A percentile compares a stretch with the other conserved stretches of the same genome.
phyloP scores from a whole-genome alignment of 1,139 yeast species.

The Cylindricascospora bacillispora region DNA sequence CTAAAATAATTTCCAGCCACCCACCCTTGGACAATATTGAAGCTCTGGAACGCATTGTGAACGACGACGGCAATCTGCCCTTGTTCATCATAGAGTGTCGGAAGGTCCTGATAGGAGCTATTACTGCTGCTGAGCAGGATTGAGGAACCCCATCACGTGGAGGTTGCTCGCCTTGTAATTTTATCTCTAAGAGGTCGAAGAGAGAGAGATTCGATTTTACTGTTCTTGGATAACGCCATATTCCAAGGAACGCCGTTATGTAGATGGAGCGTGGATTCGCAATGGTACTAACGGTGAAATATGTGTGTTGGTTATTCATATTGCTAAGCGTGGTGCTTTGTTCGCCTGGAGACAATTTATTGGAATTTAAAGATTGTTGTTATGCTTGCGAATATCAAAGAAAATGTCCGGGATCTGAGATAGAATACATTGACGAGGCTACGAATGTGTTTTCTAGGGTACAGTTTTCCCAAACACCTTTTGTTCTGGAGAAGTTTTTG shows the following conservation, averaged over 20 bases:
- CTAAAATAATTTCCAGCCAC: background rate
- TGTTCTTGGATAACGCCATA: no score
- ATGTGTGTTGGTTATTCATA: no score
- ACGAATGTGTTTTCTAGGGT: conserved; percentile 25
- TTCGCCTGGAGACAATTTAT: conserved; percentile 70
- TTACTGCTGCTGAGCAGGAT: no score
- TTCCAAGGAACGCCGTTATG: no score
- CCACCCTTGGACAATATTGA: background rate
- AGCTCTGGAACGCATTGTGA: background rate
- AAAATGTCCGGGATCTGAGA: conserved; percentile 25
- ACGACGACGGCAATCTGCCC: background rate
- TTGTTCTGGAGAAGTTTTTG: conserved; percentile 30
- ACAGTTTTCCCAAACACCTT: conserved; percentile 23
- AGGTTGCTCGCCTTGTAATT: no score
- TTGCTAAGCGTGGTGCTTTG: conserved; percentile 30
- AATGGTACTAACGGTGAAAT: no score
- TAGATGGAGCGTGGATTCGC: no score
- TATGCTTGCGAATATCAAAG: conserved; percentile 38
- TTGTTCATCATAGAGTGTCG: background rate
- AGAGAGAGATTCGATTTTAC: no score
- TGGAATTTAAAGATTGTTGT: conserved; percentile 55
- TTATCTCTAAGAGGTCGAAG: no score
- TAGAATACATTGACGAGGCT: conserved; percentile 9
- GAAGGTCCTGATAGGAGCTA: background rate
- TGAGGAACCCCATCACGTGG: no score